Evolutionary conservation across 305 asterid species (phyloP).

Genomic region (Galium porrigens): DNA sequence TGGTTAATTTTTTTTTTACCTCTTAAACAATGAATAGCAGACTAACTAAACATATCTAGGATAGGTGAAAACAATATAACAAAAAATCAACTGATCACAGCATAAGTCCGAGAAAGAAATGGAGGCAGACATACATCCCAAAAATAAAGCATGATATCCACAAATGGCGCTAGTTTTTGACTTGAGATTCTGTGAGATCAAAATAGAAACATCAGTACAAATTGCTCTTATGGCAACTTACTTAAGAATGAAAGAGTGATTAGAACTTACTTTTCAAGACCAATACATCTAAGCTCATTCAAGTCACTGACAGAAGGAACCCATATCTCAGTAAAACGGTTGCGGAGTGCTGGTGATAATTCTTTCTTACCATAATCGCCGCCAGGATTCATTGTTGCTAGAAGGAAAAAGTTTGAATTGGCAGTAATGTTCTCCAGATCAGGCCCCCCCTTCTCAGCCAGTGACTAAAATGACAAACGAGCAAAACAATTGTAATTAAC

Average conservation of each 20-base stretch:
- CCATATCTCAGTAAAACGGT: slow-evolving; percentile 98
- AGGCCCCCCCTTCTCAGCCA: slow-evolving; percentile 98
- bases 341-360: slow-evolving; percentile 94
- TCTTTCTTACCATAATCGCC: slow-evolving; percentile 98
- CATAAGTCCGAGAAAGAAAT: background rate
- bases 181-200: slow-evolving; percentile 37
- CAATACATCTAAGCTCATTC: slow-evolving; percentile 73
- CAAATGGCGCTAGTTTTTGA: slow-evolving; percentile 30
- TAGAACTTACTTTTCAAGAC: slow-evolving; percentile 51
- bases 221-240: background rate
- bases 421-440: slow-evolving; percentile 63
- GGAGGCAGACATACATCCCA: slow-evolving; percentile 55
- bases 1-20: too few relatives aligned
- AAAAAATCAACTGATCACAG: too few relatives aligned
- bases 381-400: slow-evolving; percentile 99
- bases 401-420: slow-evolving; percentile 53
- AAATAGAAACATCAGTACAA: slow-evolving; percentile 12
- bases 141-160: slow-evolving; percentile 59
- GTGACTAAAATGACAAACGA: slow-evolving; percentile 38
- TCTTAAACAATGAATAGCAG: too few relatives aligned
- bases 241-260: slow-evolving; percentile 3
- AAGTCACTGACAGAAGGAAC: slow-evolving; percentile 71
- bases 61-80: background rate
- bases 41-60: background rate
- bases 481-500: background rate